Conservation (phyloP, 495 filamentous ascomycete species). For the Darksidea phi region DNA sequence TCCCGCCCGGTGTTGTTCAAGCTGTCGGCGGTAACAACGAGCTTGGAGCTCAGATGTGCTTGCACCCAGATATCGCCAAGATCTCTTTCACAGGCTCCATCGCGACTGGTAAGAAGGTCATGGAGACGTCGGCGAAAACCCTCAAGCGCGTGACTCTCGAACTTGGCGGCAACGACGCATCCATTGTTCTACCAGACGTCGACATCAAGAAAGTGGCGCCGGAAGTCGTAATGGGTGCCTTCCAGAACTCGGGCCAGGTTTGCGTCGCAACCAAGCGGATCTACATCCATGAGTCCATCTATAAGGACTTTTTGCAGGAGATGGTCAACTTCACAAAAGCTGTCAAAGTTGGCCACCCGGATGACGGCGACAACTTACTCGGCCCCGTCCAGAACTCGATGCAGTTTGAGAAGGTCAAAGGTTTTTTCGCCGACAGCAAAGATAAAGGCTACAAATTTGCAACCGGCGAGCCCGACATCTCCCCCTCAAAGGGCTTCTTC, state of each 20-base stretch:
- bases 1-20: constrained; percentile 67
- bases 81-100: constrained; percentile 70
- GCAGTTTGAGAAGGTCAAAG: constrained; percentile 50
- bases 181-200: constrained; percentile 64
- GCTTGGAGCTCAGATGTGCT: constrained; percentile 58
- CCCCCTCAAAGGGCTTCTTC: constrained; percentile 50
- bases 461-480: constrained; percentile 44
- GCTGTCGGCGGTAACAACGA: constrained; percentile 65
- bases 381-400: constrained; percentile 57
- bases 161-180: constrained; percentile 67
- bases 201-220: constrained; percentile 61
- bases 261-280: constrained; percentile 64
- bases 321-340: constrained; percentile 57
- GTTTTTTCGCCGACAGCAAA: constrained; percentile 48
- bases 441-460: constrained; percentile 46
- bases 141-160: constrained; percentile 63
- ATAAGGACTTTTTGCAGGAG: constrained; percentile 57
- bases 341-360: constrained; percentile 42
- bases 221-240: constrained; percentile 54
- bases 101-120: constrained; percentile 62
- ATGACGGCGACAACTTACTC: constrained; percentile 41
- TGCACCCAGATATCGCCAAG: constrained; percentile 63
- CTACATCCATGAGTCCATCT: constrained; percentile 68
- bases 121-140: constrained; percentile 59
- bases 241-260: constrained; percentile 63